Conservation (phyloP, 2,329 filamentous ascomycete species). For the Colletotrichum aenigma region DNA sequence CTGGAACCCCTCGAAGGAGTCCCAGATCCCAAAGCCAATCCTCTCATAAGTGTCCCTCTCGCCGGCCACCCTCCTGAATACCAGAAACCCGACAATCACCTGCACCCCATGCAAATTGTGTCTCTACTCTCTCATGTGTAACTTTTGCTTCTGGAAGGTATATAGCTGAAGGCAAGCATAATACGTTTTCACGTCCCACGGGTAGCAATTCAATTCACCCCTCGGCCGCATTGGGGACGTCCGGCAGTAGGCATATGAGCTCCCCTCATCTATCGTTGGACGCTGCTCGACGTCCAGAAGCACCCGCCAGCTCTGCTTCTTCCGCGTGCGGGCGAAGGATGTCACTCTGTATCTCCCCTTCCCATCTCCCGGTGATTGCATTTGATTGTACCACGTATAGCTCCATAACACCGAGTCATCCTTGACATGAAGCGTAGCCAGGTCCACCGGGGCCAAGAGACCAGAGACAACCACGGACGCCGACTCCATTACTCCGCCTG, state of each 20-base stretch:
- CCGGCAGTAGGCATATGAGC: not conserved
- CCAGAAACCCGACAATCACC: fast-evolving
- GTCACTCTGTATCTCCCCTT: not conserved
- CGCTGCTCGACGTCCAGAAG: not conserved
- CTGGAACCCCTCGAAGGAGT: not conserved
- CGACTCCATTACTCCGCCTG: not conserved
- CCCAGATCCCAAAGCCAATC: not conserved
- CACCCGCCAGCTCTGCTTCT: not conserved
- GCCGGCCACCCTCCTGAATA: not conserved
- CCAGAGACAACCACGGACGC: not conserved
- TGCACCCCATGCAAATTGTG: not conserved
- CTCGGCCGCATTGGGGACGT: not conserved
- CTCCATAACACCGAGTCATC: not conserved
- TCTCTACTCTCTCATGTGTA: fast-evolving
- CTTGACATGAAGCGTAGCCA: not conserved
- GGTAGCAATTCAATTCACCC: not conserved
- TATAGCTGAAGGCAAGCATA: not conserved
- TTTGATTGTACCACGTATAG: not conserved
- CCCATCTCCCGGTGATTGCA: not conserved
- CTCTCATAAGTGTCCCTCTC: not conserved
- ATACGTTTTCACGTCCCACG: not conserved
- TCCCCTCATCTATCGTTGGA: not conserved
- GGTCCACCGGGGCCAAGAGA: not conserved
- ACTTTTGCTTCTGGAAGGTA: not conserved
- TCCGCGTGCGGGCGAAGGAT: not conserved